Evolutionary conservation across 192 early-diverging fungal genomes (phyloP), one percentile per base, ranked within the genome.

Genomic region (Rhizophlyctis rosea): DNA sequence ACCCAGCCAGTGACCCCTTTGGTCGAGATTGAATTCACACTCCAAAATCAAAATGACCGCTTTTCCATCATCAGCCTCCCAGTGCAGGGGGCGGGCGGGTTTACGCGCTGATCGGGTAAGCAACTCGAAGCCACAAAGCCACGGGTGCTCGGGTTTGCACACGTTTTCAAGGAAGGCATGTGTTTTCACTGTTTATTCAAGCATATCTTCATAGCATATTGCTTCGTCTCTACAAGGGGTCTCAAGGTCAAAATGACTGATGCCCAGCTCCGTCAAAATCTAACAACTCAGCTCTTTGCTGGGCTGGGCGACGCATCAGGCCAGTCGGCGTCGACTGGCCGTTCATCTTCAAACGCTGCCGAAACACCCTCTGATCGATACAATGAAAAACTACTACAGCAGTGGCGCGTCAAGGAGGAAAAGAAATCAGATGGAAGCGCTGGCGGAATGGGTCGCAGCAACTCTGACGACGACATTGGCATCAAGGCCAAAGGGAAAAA

Each of bases 261-360:
- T 18, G 39, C 39, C 9, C 7, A 7, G 39, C 48, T 67, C 24
- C 57, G 58, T n/a, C 49, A 57, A 30, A 34, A 64, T 25, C 62
- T 70, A 1, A 57, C 54, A 21, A 65, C 11, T 23, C 62, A 57
- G 13, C 68, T 70, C 24, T 70, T 70, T 52, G 54, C 65, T 55
- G 68, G 68, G 3, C 51, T 70, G 25, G 47, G 30, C 32, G 36
- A 2, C 16, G 50, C 24, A n/a, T 11, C 34, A 5, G n/a, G 29
- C 14, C 34, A 59, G 0, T 34, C 33, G 24, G 53, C 5, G 28
- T 13, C 59, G 59, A 13, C 25, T 14, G 18, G 47, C 2, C 44
- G 50, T 31, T 48, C n/a, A 13, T 31, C n/a, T 11, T n/a, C 36
- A 23, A 24, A 23, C 28, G 39, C 25, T 14, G 23, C 23, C 25